Evolutionary conservation across 2,329 filamentous ascomycete species (phyloP).

Genomic region (Epichloe sp.): DNA sequence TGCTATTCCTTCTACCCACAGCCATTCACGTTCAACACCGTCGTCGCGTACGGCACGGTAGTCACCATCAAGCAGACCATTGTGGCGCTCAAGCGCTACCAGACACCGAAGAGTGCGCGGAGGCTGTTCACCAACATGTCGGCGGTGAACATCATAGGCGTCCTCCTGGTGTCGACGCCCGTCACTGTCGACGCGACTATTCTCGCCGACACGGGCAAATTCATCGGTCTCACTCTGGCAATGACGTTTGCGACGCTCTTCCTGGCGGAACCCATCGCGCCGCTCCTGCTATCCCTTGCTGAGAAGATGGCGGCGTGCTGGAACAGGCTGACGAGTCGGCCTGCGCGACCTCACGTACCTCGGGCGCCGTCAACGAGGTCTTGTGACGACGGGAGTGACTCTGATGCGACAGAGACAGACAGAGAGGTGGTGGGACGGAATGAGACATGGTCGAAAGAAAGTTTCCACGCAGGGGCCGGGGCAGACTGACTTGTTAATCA

Average conservation of each 20-base stretch:
- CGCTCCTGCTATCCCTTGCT: slow-evolving; percentile 7
- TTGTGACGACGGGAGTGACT: not conserved
- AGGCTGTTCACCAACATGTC: slow-evolving; percentile 12
- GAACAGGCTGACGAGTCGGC: not conserved
- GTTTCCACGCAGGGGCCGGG: too few relatives aligned
- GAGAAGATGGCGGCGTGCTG: slow-evolving; percentile 3
- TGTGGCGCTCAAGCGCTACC: slow-evolving; percentile 10
- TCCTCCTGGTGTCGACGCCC: slow-evolving; percentile 10
- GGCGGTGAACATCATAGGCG: slow-evolving; percentile 10
- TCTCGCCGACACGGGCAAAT: slow-evolving; percentile 6
- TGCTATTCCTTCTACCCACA: slow-evolving; percentile 11
- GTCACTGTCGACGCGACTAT: slow-evolving; percentile 9
- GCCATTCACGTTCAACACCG: slow-evolving; percentile 12
- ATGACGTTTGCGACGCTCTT: slow-evolving; percentile 12
- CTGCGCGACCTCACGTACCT: not conserved
- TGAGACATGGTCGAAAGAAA: too few relatives aligned
- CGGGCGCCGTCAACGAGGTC: too few relatives aligned
- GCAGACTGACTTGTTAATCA: too few relatives aligned
- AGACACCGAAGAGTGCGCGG: slow-evolving; percentile 10
- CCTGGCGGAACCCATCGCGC: slow-evolving; percentile 10
- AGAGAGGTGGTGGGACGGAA: too few relatives aligned
- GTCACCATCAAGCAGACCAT: slow-evolving; percentile 11
- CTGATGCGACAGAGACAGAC: too few relatives aligned
- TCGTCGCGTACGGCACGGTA: slow-evolving; percentile 11
- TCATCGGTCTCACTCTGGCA: slow-evolving; percentile 9